Evolutionary conservation across 306 rosid genomes (phyloP), one percentile per base, ranked within the genome.

Genomic region (Cajanus cajan): DNA sequence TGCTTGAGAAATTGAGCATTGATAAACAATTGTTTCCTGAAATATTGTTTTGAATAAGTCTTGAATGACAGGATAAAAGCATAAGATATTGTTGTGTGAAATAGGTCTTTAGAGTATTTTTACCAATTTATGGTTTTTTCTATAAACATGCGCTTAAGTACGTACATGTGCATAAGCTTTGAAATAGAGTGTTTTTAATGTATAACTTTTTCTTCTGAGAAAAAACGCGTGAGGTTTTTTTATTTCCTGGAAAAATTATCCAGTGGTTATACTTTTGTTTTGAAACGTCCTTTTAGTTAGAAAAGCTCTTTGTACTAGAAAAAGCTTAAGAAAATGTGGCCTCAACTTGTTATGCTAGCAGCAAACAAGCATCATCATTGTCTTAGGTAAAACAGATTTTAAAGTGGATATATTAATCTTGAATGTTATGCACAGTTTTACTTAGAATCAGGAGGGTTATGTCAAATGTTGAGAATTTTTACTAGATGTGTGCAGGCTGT

Each of bases 401-500:
- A 54, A 41, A 31, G 44, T 50, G 33, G 48, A 62, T 41, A 22
- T 12, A 43, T 50, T 28, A 51, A 79, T 10, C 15, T 51, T 40
- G 41, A 44, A 28, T 6, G 33, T 62, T 50, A 25, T 13, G 37
- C 19, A 73, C 55, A 69, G 59, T 50, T 52, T 15, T 83, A 55
- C 51, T 77, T 36, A 15, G 33, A 22, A 57, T 57, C n/a, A 57
- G 34, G 78, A 79, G 71, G 58, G 62, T 88, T 79, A 44, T 83
- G 59, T 87, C 88, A 88, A 86, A 76, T 84, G 83, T 90, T 86
- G 88, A 89, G 87, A 88, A 71, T 88, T 89, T 85, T 83, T 68
- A 88, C 95, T 91, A 89, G 98, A 93, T 88, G 90, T 84, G 37
- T 91, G 95, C 99, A 96, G 99, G 99, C 99, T 84, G 98, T 96